These are phyloP conservation scores for Aeschynomene evenia DNA, from an alignment of 306 rosid genomes.

Conservation along the genomic window DNA sequence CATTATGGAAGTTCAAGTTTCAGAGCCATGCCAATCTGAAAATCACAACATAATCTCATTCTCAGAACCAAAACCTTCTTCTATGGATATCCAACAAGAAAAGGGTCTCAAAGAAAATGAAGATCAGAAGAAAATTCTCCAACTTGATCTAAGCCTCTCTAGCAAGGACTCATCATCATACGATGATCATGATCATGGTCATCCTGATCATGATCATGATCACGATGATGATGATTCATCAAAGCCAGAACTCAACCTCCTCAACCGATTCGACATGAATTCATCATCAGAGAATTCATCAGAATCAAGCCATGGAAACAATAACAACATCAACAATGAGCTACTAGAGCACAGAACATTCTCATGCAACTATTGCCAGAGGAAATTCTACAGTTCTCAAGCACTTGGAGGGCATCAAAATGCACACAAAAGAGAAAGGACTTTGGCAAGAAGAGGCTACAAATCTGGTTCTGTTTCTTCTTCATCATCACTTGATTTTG, in stretches of 20 bases:
- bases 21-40: conserved; percentile 46
- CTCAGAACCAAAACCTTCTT: conserved; percentile 31
- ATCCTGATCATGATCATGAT: no score
- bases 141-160: conserved; percentile 71
- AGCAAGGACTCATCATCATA: conserved; percentile 46
- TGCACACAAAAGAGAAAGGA: conserved; percentile 92
- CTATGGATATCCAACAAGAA: conserved; percentile 32
- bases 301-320: conserved; percentile 39
- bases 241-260: conserved; percentile 75
- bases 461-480: conserved; percentile 31
- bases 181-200: no score
- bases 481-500: conserved; percentile 37
- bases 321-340: neutral
- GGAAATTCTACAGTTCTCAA: conserved; percentile 90
- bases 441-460: conserved; percentile 65
- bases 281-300: conserved; percentile 43
- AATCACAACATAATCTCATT: conserved; percentile 39
- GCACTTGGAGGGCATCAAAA: conserved; percentile 99
- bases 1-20: conserved; percentile 41
- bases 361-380: conserved; percentile 94
- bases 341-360: conserved; percentile 71
- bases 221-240: conserved; percentile 38
- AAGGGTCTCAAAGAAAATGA: neutral
- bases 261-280: conserved; percentile 53
- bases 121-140: conserved; percentile 30